A percentile compares a stretch with the other conserved stretches of the same genome.
Evolutionary conservation across 2,329 filamentous ascomycete species (phyloP).

Genomic region (Monosporascus sp.): DNA sequence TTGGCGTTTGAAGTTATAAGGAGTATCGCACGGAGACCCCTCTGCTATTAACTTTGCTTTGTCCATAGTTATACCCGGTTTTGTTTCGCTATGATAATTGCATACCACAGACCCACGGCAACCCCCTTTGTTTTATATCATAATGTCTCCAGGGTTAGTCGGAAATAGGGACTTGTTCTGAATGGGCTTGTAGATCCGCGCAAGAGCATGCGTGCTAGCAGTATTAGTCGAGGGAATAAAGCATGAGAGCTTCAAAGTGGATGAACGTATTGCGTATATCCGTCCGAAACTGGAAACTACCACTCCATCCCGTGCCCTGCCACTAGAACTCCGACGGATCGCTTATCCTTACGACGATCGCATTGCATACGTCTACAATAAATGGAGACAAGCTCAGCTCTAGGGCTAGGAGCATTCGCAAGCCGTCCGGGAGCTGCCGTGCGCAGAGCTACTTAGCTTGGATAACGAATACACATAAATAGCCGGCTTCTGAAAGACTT

Average conservation of each 20-base stretch:
- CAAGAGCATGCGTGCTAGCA: no score
- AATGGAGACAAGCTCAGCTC: no score
- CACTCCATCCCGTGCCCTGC: no score
- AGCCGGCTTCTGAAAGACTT: neutral
- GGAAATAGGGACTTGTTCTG: neutral
- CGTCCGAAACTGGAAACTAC: no score
- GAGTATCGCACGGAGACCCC: neutral
- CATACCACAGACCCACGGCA: conserved; percentile 7
- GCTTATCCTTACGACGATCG: no score
- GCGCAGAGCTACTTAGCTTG: neutral
- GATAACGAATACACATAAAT: neutral
- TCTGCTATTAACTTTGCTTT: conserved; percentile 10
- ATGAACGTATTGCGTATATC: no score
- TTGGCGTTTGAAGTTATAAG: neutral
- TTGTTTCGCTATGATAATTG: conserved; percentile 6
- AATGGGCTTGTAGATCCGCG: neutral
- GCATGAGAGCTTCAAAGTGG: neutral
- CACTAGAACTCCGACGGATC: no score
- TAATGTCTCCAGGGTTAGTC: neutral
- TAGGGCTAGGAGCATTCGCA: no score
- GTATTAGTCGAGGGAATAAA: neutral
- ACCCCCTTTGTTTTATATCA: conserved; percentile 5
- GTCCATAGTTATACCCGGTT: conserved; percentile 14
- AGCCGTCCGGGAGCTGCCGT: no score
- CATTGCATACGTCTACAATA: no score